These are phyloP conservation scores for Chaetomium olivaceum DNA, from an alignment of 2,329 filamentous ascomycete genomes.

Conservation along the genomic window DNA sequence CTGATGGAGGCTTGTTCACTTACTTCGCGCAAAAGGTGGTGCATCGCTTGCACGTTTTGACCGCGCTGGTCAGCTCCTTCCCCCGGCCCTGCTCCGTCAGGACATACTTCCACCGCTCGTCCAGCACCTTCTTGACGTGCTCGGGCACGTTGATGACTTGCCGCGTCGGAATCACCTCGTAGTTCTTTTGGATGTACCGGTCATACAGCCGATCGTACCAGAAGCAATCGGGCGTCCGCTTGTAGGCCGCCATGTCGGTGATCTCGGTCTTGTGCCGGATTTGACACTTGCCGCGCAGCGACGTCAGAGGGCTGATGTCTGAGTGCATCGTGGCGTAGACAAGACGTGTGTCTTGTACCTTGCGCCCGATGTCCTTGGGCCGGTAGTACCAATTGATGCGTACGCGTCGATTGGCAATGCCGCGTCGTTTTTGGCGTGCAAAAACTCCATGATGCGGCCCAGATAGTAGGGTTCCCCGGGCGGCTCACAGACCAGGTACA, in stretches of 20 bases:
- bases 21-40: constrained; percentile 87
- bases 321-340: constrained; percentile 99
- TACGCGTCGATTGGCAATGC: constrained; percentile 77
- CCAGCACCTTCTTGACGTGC: constrained; percentile 91
- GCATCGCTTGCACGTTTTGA: constrained; percentile 95
- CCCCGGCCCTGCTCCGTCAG: constrained; percentile 90
- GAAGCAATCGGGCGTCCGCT: constrained; percentile 82
- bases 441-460: constrained; percentile 96
- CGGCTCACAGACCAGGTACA: constrained; percentile 95
- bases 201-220: constrained; percentile 99
- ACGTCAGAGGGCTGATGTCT: constrained; percentile 88
- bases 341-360: constrained; percentile 84
- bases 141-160: constrained; percentile 95
- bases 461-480: constrained; percentile 98
- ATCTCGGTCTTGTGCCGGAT: constrained; percentile 90
- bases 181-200: constrained; percentile 96
- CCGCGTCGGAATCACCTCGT: constrained; percentile 90
- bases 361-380: constrained; percentile 91
- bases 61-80: constrained; percentile 92
- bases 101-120: constrained; percentile 96
- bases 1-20: constrained; percentile 38
- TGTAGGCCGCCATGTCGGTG: constrained; percentile 76
- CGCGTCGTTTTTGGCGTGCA: constrained; percentile 75
- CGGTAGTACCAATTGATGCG: constrained; percentile 99
- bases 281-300: constrained; percentile 88